These are phyloP conservation scores for Trichoderma citrinoviride DNA, from an alignment of 2,329 filamentous ascomycete genomes.

Conservation along the genomic window DNA sequence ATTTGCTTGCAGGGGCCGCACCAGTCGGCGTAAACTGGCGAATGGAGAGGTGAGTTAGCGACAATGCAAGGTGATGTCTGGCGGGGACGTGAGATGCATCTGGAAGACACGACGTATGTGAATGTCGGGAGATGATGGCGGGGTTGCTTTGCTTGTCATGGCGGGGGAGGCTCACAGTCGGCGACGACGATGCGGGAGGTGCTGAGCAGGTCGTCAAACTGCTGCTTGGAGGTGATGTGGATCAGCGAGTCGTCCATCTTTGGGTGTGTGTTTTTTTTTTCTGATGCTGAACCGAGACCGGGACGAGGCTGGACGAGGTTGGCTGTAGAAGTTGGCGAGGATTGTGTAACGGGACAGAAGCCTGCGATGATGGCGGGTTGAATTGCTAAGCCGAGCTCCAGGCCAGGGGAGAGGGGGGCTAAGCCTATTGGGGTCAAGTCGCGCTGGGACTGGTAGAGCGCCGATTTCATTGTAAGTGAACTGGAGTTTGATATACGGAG, in stretches of 20 bases:
- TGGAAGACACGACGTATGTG: too few species aligned
- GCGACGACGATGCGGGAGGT: slow-evolving; percentile 77
- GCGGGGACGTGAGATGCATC: too few species aligned
- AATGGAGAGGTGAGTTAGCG: slow-evolving; percentile 23
- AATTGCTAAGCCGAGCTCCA: background rate
- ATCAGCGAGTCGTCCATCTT: slow-evolving; percentile 34
- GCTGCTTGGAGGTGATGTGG: slow-evolving; percentile 48
- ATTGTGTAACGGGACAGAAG: slow-evolving; percentile 13
- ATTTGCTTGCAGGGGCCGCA: slow-evolving; percentile 82
- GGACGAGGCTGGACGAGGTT: too few species aligned
- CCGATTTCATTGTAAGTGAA: background rate
- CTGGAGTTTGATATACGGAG: too few species aligned
- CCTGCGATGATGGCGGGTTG: background rate
- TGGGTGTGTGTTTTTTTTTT: background rate
- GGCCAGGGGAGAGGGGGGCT: background rate
- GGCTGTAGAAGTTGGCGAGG: background rate
- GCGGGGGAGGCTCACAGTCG: slow-evolving; percentile 66
- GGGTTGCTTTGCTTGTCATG: slow-evolving; percentile 26
- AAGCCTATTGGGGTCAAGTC: slow-evolving; percentile 9
- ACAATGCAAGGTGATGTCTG: background rate
- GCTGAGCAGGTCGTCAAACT: slow-evolving; percentile 67
- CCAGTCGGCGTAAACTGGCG: slow-evolving; percentile 80
- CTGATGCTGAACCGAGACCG: too few species aligned
- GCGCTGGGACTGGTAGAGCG: background rate
- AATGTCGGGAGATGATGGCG: slow-evolving; percentile 12